phyloP scores from a whole-genome alignment of 1,139 yeast genomes.

The Saccharomyces hybrid region DNA sequence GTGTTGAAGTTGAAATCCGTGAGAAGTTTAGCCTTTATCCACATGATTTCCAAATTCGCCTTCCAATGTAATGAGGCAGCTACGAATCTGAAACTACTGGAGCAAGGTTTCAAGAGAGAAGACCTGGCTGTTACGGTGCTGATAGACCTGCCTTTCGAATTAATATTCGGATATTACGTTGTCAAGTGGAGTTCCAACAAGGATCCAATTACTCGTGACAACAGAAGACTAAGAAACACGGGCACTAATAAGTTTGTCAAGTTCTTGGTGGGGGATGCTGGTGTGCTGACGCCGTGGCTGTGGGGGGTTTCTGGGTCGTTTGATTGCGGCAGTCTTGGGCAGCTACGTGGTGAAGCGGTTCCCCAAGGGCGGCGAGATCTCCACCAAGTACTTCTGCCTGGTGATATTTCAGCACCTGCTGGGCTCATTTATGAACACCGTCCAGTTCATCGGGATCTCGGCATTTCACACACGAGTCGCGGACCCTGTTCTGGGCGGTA shows the following conservation, averaged over 20 bases:
- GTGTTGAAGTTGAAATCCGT: slow-evolving; percentile 73
- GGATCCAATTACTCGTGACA: slow-evolving; percentile 3
- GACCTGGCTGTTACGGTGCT: slow-evolving; percentile 87
- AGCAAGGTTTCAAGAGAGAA: slow-evolving; percentile 87
- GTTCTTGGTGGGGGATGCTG: slow-evolving; percentile 26
- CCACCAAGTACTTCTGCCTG: slow-evolving; percentile 47
- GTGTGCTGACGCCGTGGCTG: slow-evolving; percentile 77
- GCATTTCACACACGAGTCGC: slow-evolving; percentile 95
- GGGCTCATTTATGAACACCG: slow-evolving; percentile 87
- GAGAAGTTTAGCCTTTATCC: slow-evolving; percentile 64
- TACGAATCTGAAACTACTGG: slow-evolving; percentile 84
- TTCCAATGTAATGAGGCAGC: slow-evolving; percentile 96
- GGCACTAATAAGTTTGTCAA: slow-evolving; percentile 16
- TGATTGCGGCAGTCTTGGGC: slow-evolving; percentile 67
- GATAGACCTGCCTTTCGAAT: slow-evolving; percentile 93
- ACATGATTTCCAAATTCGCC: slow-evolving; percentile 77
- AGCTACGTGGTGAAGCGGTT: slow-evolving; percentile 65
- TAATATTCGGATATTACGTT: slow-evolving; percentile 88
- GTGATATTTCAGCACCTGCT: slow-evolving; percentile 76
- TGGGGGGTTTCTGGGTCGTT: slow-evolving; percentile 78
- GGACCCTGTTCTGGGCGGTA: slow-evolving; percentile 93
- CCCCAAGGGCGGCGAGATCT: slow-evolving; percentile 46
- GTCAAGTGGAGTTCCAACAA: slow-evolving; percentile 71
- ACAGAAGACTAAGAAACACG: neutral
- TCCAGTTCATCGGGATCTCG: slow-evolving; percentile 88